phyloP scores from a whole-genome alignment of 768 basidiomycete species.

The Leccinum arenicola region DNA sequence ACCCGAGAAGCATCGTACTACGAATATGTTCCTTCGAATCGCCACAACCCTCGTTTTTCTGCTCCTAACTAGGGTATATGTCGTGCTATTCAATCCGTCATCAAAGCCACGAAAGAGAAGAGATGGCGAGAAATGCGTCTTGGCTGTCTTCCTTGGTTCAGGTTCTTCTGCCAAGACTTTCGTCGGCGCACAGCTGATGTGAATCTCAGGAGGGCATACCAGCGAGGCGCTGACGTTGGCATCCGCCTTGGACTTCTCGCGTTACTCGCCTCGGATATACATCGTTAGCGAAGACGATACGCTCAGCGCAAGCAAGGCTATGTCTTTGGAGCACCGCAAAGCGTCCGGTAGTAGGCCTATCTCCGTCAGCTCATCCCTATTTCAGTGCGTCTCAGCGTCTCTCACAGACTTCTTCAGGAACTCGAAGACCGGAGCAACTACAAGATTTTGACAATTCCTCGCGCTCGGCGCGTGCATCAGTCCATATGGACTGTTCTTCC shows the following conservation, averaged over 20 bases:
- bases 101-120: conserved; percentile 15
- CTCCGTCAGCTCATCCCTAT: conserved; percentile 15
- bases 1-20: neutral
- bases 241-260: conserved; percentile 66
- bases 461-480: conserved; percentile 88
- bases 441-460: conserved; percentile 67
- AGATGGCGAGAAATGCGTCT: conserved; percentile 34
- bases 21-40: conserved; percentile 17
- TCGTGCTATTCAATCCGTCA: conserved; percentile 12
- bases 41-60: conserved; percentile 8
- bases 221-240: conserved; percentile 77
- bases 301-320: conserved; percentile 72
- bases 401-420: conserved; percentile 13
- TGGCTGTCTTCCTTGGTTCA: conserved; percentile 93
- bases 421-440: conserved; percentile 30
- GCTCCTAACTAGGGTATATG: conserved; percentile 18
- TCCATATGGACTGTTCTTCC: conserved; percentile 64
- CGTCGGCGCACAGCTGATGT: conserved; percentile 7
- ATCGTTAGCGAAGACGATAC: conserved; percentile 78
- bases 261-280: conserved; percentile 78
- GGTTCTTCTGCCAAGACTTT: conserved; percentile 46
- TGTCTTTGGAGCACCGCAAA: conserved; percentile 52
- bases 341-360: neutral
- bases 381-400: neutral
- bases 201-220: conserved; percentile 82